Base-by-base conservation (phyloP, 345 rosid genomes). In the Eutrema heterophyllum region DNA sequence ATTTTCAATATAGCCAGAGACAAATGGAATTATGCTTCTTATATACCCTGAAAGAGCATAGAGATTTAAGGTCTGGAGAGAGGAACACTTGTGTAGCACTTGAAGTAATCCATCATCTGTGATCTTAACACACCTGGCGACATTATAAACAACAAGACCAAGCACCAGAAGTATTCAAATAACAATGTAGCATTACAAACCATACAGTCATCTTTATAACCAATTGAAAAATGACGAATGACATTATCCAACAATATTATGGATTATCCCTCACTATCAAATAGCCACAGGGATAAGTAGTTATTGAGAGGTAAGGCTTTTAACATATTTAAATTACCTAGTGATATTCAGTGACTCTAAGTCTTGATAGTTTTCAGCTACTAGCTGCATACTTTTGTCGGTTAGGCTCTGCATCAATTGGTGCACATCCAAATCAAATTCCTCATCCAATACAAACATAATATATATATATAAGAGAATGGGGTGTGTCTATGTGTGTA, bases 1-100 rank as follows among this genome's bases (percentile, higher is more conserved):
- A 9, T 33, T 74, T 9, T 40, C 40, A 59, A 49, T 26, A 29
- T 65, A 64, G 67, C 21, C 30, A 55, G 72, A 48, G 45, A 29
- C 18, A 32, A 18, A 56, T 8, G 24, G 3, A 24, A 29, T 5
- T n/a, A 62, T 49, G 58, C 29, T 33, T 38, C 50, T 56, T 46
- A 46, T 18, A 49, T 67, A 89, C 98, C 87, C 71, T 48, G 98
- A 89, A 58, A 94, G 92, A 63, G 98, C 98, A 67, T 94, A 94
- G 63, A 94, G 90, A 75, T 94, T 91, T 81, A 94, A 83, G 76
- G 77, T 82, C 39, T 78, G 85, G 57, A 94, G 88, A 75, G 62
- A 71, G 11, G 75, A 84, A 81, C 98, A 89, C 73, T 81, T 87
- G n/a, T 76, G 70, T 65, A 88, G 77, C 76, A 89, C 83, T 13